Evolutionary conservation across 2,329 filamentous ascomycete species (phyloP).

Genomic region (Botryotinia calthae): DNA sequence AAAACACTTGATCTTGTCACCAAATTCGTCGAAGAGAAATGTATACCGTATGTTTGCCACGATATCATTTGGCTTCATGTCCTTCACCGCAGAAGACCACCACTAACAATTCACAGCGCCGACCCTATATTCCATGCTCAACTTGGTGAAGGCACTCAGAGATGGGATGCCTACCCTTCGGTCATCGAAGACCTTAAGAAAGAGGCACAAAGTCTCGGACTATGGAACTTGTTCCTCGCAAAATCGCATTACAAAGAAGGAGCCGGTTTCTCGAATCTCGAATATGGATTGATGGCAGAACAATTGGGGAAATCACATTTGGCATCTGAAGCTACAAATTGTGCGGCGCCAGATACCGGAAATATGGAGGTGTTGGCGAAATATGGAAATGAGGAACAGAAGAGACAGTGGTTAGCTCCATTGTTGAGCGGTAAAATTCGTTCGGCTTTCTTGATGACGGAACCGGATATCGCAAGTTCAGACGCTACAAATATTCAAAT

Average conservation of each 20-base stretch:
- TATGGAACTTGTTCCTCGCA: constrained; percentile 99
- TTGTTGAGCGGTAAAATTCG: constrained; percentile 82
- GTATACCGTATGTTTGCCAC: constrained; percentile 62
- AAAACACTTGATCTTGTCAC: constrained; percentile 84
- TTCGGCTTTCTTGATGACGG: constrained; percentile 91
- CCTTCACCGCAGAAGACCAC: constrained; percentile 14
- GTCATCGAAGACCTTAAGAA: constrained; percentile 87
- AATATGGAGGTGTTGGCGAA: constrained; percentile 96
- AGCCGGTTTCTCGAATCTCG: constrained; percentile 89
- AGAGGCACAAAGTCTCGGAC: constrained; percentile 75
- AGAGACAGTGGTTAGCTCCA: constrained; percentile 77
- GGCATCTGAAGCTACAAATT: constrained; percentile 86
- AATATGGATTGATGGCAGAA: constrained; percentile 98
- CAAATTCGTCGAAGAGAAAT: constrained; percentile 97
- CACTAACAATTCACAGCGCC: constrained; percentile 49
- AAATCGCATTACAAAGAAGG: constrained; percentile 95
- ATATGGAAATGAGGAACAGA: constrained; percentile 83
- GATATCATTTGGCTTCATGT: constrained; percentile 7
- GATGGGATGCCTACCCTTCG: constrained; percentile 77
- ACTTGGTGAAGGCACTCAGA: constrained; percentile 67
- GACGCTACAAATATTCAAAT: constrained; percentile 93
- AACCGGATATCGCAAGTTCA: constrained; percentile 81
- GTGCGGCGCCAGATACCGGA: constrained; percentile 85
- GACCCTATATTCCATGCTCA: constrained; percentile 79
- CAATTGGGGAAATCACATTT: constrained; percentile 81